Evolutionary conservation across 2,329 filamentous ascomycete species (phyloP), one percentile per base, ranked within the genome.

Genomic region (Aureobasidium leucospermi): DNA sequence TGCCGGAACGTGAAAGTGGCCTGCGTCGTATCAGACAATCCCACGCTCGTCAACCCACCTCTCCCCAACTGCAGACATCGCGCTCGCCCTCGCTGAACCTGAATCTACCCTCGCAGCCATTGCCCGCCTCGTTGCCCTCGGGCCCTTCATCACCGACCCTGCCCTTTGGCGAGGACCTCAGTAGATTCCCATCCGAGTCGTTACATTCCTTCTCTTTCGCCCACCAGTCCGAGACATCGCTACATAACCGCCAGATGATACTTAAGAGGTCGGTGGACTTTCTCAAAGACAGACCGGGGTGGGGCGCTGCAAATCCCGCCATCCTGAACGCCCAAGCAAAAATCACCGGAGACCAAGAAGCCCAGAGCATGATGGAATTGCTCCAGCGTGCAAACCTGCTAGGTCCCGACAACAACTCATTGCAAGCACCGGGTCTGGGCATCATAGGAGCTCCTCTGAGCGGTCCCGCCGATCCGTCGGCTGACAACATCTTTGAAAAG

Each of bases 151-250:
- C 90, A 23, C 90, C 90, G 28, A 83, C 76, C 6, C 68, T 88
- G 43, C 77, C 83, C 63, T 90, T 91, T 69, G 83, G 85, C 68
- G 94, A 97, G 77, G 94, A 99, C 70, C 82, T 99, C 47, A 87
- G 86, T 47, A 87, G 92, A 53, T 99, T 99, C 71, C 93, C 94
- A 1, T 90, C 90, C 66, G 94, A 99, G 71, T 99, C 94, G 6
- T 78, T 99, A 48, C 94, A 99, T 74, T 99, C 94, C 1, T 99
- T 99, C 76, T 97, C 93, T 11, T 99, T 99, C 73, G 90, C 94
- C 42, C 90, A 96, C 66, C 92, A 96, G 74, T 93, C 92, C 3
- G 92, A 96, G 69, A 93, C 97, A 63, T 85, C 90, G 63, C 81
- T 97, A 59, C 89, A 96, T 71, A 96, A 85, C 71, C 87, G 94